Conservation (phyloP, 345 rosid species). For the Hypericum perforatum region DNA sequence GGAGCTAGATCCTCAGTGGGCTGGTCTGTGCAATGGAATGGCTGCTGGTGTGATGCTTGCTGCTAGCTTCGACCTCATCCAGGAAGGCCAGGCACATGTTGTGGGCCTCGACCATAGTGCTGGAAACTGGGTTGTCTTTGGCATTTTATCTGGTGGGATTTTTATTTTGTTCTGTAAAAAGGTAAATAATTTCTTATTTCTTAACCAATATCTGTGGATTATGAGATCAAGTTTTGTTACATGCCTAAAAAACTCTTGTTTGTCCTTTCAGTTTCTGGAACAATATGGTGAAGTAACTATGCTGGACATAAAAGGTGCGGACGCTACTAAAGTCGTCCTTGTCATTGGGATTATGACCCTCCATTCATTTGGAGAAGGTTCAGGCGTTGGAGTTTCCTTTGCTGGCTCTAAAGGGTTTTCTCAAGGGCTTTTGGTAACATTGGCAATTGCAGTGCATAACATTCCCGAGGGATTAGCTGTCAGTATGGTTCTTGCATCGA, state of each 20-base stretch:
- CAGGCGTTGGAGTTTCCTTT: slow-evolving; percentile 99
- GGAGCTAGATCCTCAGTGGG: slow-evolving; percentile 95
- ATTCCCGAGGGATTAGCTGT: slow-evolving; percentile 98
- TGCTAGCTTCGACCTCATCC: slow-evolving; percentile 95
- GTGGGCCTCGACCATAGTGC: slow-evolving; percentile 40
- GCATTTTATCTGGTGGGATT: slow-evolving; percentile 79
- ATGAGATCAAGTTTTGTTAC: slow-evolving; percentile 1
- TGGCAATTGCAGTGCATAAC: slow-evolving; percentile 97
- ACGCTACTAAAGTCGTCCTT: slow-evolving; percentile 87
- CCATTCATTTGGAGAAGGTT: slow-evolving; percentile 98
- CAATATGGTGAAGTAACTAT: slow-evolving; percentile 94
- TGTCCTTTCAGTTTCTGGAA: slow-evolving; percentile 67
- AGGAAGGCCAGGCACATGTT: slow-evolving; percentile 89
- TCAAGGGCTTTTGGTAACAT: slow-evolving; percentile 94
- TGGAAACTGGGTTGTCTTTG: slow-evolving; percentile 81
- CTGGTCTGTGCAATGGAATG: slow-evolving; percentile 98
- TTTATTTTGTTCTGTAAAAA: slow-evolving; percentile 90
- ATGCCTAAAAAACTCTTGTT: slow-evolving; percentile 1
- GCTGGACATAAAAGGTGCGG: slow-evolving; percentile 98
- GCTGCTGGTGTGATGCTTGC: slow-evolving; percentile 99
- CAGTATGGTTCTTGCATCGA: slow-evolving; percentile 97
- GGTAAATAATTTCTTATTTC: slow-evolving; percentile 32
- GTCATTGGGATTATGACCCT: slow-evolving; percentile 98
- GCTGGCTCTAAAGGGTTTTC: slow-evolving; percentile 95
- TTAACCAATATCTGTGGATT: not conserved